Conservation (phyloP, 257 asterid species). For the Thymus quinquecostatus region DNA sequence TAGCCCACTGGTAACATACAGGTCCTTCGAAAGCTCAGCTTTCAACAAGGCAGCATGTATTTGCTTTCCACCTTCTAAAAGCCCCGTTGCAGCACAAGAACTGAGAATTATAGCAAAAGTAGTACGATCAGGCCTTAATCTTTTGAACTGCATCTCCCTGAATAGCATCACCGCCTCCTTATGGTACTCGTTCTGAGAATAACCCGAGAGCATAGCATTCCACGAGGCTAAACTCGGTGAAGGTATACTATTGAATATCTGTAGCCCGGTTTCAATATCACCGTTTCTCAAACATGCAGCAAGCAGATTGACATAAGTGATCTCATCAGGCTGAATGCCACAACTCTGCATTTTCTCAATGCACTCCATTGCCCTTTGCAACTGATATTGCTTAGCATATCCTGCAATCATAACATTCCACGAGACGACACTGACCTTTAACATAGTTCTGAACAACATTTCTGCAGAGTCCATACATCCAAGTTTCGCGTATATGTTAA, state of each 20-base stretch:
- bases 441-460: slow-evolving; percentile 46
- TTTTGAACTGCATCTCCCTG: slow-evolving; percentile 67
- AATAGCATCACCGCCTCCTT: slow-evolving; percentile 56
- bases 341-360: slow-evolving; percentile 52
- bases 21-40: slow-evolving; percentile 42
- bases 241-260: slow-evolving; percentile 53
- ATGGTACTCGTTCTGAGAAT: slow-evolving; percentile 54
- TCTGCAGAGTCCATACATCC: slow-evolving; percentile 70
- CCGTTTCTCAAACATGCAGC: slow-evolving; percentile 65
- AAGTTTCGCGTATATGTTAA: slow-evolving; percentile 64
- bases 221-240: slow-evolving; percentile 64
- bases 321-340: slow-evolving; percentile 70
- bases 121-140: slow-evolving; percentile 57
- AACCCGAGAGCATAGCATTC: slow-evolving; percentile 75
- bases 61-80: slow-evolving; percentile 67
- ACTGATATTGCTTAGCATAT: slow-evolving; percentile 49
- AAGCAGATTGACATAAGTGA: slow-evolving; percentile 59
- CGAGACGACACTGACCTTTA: slow-evolving; percentile 60
- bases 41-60: slow-evolving; percentile 55
- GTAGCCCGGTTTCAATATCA: slow-evolving; percentile 55
- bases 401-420: slow-evolving; percentile 88
- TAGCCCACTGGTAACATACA: slow-evolving; percentile 64
- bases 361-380: slow-evolving; percentile 48
- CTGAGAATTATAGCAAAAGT: slow-evolving; percentile 64
- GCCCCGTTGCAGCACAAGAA: slow-evolving; percentile 57